Percentiles rank a stretch among this genome's conserved stretches.
These are phyloP conservation scores for Ceratocystis variospora DNA, from an alignment of 2,329 filamentous ascomycete species.

Conservation along the genomic window DNA sequence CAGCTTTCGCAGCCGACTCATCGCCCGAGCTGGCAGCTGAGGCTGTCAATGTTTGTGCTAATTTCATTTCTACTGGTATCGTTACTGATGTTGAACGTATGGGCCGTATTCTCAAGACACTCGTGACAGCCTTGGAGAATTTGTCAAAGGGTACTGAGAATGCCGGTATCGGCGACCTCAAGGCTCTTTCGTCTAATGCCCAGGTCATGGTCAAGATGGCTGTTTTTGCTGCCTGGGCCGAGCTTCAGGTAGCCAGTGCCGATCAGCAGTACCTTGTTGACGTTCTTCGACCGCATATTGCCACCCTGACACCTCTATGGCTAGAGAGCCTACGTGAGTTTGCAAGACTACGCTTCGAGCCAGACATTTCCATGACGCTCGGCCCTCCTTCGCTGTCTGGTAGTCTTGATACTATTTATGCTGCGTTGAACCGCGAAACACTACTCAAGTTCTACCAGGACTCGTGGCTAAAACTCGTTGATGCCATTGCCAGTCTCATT, in stretches of 20 bases:
- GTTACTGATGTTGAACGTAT: slow-evolving; percentile 97
- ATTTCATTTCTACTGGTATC: slow-evolving; percentile 92
- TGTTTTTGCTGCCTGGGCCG: slow-evolving; percentile 92
- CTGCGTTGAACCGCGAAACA: slow-evolving; percentile 86
- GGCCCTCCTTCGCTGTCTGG: slow-evolving; percentile 69
- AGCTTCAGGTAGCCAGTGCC: slow-evolving; percentile 84
- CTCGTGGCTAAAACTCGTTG: slow-evolving; percentile 89
- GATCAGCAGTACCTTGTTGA: slow-evolving; percentile 82
- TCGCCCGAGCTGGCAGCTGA: slow-evolving; percentile 91
- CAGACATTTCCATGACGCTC: slow-evolving; percentile 84
- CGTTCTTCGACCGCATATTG: slow-evolving; percentile 81
- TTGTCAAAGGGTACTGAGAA: slow-evolving; percentile 46
- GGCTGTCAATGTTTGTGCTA: slow-evolving; percentile 94
- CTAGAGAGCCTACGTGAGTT: slow-evolving; percentile 86
- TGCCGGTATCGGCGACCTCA: slow-evolving; percentile 81
- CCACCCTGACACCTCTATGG: slow-evolving; percentile 83
- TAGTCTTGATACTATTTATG: slow-evolving; percentile 85
- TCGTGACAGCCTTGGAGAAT: slow-evolving; percentile 82
- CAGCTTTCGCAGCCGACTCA: slow-evolving; percentile 89
- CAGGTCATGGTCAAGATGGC: slow-evolving; percentile 98
- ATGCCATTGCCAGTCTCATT: slow-evolving; percentile 92
- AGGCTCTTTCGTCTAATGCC: slow-evolving; percentile 85
- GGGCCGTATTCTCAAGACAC: slow-evolving; percentile 89
- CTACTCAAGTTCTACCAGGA: slow-evolving; percentile 93
- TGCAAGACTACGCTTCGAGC: slow-evolving; percentile 83